These are phyloP conservation scores for Acanthamoeba triangularis DNA, from an alignment of 208 protist genomes.

Conservation along the genomic window DNA sequence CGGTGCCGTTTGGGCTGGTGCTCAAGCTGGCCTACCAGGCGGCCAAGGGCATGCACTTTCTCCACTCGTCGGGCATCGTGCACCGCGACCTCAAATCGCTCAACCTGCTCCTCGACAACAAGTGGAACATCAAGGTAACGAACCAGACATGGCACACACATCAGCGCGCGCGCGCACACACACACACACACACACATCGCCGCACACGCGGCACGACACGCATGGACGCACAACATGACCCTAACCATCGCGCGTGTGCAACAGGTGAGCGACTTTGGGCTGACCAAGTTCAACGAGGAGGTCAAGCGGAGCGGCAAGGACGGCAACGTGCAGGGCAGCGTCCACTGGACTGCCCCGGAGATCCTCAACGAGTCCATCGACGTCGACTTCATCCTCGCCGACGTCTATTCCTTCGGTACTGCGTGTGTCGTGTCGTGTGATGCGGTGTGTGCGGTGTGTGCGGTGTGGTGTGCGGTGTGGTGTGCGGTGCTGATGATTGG, in stretches of 20 bases:
- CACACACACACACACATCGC: neutral
- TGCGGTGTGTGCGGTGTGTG: too few relatives aligned
- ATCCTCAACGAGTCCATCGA: neutral
- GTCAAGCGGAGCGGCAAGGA: neutral
- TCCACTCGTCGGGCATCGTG: conserved; percentile 19
- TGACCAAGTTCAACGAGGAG: conserved; percentile 68
- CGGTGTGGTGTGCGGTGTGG: too few relatives aligned
- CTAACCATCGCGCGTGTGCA: too few relatives aligned
- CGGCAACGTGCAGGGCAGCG: neutral
- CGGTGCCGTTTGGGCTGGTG: conserved; percentile 6
- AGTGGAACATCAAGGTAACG: conserved; percentile 71
- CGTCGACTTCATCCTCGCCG: conserved; percentile 14
- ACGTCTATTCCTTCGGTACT: conserved; percentile 60
- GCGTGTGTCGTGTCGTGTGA: neutral
- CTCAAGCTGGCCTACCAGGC: conserved; percentile 33
- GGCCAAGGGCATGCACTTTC: conserved; percentile 69
- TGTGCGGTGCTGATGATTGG: neutral
- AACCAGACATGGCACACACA: neutral
- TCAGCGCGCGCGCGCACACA: too few relatives aligned
- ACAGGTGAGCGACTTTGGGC: conserved; percentile 69
- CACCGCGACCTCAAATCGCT: conserved; percentile 51
- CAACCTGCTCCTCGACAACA: conserved; percentile 56
- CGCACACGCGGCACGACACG: neutral
- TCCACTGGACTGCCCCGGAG: conserved; percentile 58
- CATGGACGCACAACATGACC: neutral